phyloP scores from a whole-genome alignment of 345 rosid genomes.

The Populus tremula region DNA sequence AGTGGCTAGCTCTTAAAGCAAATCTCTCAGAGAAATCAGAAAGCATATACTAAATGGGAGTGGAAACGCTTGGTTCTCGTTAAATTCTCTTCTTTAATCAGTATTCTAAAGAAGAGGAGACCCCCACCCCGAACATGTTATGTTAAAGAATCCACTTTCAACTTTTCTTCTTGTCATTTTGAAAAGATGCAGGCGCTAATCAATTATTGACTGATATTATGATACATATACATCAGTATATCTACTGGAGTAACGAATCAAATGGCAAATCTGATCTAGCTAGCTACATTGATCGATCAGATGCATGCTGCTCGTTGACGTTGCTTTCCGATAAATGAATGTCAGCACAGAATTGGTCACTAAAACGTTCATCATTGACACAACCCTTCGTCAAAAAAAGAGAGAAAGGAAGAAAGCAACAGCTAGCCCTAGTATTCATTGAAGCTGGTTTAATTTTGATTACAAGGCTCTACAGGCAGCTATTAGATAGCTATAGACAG shows the following conservation, averaged over 20 bases:
- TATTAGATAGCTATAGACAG: background rate
- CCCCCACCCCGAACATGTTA: background rate
- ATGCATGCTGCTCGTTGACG: background rate
- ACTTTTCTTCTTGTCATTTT: background rate
- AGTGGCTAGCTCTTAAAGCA: background rate
- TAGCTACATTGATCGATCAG: background rate
- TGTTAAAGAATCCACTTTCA: background rate
- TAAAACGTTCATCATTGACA: background rate
- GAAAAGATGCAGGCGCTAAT: background rate
- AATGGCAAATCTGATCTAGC: background rate
- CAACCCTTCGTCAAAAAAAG: background rate
- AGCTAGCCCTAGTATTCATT: background rate
- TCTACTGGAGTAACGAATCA: background rate
- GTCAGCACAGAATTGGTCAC: background rate
- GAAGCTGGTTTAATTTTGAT: background rate
- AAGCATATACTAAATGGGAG: background rate
- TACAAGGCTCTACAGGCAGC: background rate
- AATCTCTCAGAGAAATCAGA: background rate
- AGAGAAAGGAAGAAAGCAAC: background rate
- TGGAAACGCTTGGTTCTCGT: constrained; percentile 8
- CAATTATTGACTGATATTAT: background rate
- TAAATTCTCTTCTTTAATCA: background rate
- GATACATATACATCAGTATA: too few relatives aligned
- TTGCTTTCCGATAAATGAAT: background rate
- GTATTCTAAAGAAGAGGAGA: constrained; percentile 1